These are phyloP conservation scores for Zymoseptoria brevis DNA, from an alignment of 2,329 filamentous ascomycete species.

Conservation along the genomic window DNA sequence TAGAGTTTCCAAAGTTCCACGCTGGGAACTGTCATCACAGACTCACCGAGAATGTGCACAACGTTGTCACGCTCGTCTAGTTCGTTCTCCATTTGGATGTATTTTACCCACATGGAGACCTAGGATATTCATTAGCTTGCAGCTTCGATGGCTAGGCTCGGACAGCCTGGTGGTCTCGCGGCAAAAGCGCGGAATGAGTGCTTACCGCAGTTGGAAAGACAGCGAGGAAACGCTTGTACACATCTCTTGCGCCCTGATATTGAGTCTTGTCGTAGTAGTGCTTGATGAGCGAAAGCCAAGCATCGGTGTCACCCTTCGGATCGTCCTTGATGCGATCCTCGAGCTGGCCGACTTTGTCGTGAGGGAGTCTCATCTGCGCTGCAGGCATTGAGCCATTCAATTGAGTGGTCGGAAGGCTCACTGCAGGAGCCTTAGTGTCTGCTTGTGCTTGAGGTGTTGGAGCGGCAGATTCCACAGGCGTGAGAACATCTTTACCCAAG, in stretches of 20 bases:
- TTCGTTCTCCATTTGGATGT: constrained; percentile 81
- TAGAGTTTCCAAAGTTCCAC: constrained; percentile 89
- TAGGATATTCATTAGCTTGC: constrained; percentile 32
- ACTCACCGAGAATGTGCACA: constrained; percentile 75
- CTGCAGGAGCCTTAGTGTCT: constrained; percentile 10
- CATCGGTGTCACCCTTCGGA: constrained; percentile 82
- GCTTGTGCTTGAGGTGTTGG: constrained; percentile 9
- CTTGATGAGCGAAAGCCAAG: constrained; percentile 80
- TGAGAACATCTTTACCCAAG: constrained; percentile 18
- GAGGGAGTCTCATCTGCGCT: constrained; percentile 45
- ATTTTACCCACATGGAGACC: constrained; percentile 88
- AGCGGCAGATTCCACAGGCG: constrained; percentile 23
- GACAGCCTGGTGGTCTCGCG: neutral
- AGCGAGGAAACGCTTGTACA: constrained; percentile 79
- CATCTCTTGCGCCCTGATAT: constrained; percentile 67
- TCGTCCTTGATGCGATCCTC: constrained; percentile 91
- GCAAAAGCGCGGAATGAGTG: constrained; percentile 20
- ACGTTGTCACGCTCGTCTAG: constrained; percentile 73
- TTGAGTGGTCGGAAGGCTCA: constrained; percentile 12
- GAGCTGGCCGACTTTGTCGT: constrained; percentile 69
- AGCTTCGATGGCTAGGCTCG: neutral
- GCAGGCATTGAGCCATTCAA: constrained; percentile 7
- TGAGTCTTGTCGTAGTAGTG: constrained; percentile 77
- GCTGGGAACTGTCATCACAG: constrained; percentile 69
- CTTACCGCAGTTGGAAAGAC: constrained; percentile 87